phyloP scores from a whole-genome alignment of 2,329 filamentous ascomycete genomes.

The Fonsecaea erecta region DNA sequence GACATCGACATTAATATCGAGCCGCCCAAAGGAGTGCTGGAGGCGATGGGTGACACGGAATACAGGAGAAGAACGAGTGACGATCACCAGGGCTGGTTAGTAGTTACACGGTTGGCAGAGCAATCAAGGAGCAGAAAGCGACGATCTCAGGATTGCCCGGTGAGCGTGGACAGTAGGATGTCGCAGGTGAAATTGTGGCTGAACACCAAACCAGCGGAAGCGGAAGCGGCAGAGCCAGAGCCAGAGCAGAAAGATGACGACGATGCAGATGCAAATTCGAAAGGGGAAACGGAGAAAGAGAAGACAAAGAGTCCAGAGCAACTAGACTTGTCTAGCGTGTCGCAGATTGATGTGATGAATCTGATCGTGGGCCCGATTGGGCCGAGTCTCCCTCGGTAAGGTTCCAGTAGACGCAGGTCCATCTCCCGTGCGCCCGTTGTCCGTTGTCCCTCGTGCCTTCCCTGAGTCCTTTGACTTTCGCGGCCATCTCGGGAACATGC shows the following conservation, averaged over 20 bases:
- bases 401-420: constrained; percentile 11
- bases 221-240: constrained; percentile 16
- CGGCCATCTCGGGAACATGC: background rate
- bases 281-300: constrained; percentile 7
- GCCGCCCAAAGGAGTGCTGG: background rate
- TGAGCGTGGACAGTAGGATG: constrained; percentile 13
- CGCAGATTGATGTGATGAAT: constrained; percentile 26
- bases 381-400: background rate
- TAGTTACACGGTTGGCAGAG: constrained; percentile 31
- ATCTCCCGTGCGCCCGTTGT: background rate
- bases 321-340: constrained; percentile 23
- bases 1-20: constrained; percentile 9
- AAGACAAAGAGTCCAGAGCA: constrained; percentile 1
- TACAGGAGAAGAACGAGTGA: constrained; percentile 12
- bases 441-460: background rate
- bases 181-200: constrained; percentile 21
- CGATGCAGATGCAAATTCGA: constrained; percentile 1
- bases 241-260: background rate
- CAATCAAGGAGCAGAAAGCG: constrained; percentile 25
- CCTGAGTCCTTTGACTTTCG: background rate
- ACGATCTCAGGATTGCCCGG: constrained; percentile 11
- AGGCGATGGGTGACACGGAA: background rate
- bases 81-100: constrained; percentile 21
- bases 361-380: constrained; percentile 20
- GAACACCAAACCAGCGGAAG: constrained; percentile 18